Base-by-base conservation (phyloP, 192 early-diverging fungal genomes). In the Coemansia sp. region DNA sequence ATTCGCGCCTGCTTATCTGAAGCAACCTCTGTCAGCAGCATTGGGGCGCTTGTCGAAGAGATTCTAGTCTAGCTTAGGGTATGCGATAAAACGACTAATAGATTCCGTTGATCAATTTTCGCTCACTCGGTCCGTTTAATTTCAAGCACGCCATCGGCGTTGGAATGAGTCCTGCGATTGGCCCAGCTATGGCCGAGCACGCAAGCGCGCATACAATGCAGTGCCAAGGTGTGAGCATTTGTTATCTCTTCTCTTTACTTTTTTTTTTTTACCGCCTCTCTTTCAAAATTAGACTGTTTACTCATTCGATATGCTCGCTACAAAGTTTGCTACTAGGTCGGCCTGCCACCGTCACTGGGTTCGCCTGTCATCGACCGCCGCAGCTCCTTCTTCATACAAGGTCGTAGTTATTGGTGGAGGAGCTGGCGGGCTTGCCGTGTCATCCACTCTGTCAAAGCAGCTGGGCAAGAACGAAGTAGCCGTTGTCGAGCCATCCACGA, bases 401-500 rank as follows among this genome's bases (percentile, higher is more conserved):
- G 70, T 85, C n/a, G 80, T 85, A 15, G 77, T 85, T 24, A 67
- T 85, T 22, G 84, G 84, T 34, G 84, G 77, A 39, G 84, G 84
- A n/a, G 81, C 75, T 6, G 82, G 65, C 46, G 82, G 82, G 31
- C 73, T 88, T 22, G 73, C 83, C 61, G 92, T 93, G 48, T 88
- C 92, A 12, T 88, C 91, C 36, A 90, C 90, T 7, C 69, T 93
- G 9, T 77, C 90, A 10, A 67, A 86, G 45, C 70, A 84, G 32
- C 85, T 91, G n/a, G 88, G 89, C 64, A 80, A 84, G 62, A 78
- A 84, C 42, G 78, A 88, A 27, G 88, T 93, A 6, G 90, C 91
- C n/a, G 85, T 93, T 38, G 79, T 93, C 55, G 92, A 93, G 56
- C 91, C 92, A 27, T 87, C 92, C 0, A 69, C 67, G 45, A 80